Conservation (phyloP, 352 stramenopile genomes). For the Pythium sp. region DNA sequence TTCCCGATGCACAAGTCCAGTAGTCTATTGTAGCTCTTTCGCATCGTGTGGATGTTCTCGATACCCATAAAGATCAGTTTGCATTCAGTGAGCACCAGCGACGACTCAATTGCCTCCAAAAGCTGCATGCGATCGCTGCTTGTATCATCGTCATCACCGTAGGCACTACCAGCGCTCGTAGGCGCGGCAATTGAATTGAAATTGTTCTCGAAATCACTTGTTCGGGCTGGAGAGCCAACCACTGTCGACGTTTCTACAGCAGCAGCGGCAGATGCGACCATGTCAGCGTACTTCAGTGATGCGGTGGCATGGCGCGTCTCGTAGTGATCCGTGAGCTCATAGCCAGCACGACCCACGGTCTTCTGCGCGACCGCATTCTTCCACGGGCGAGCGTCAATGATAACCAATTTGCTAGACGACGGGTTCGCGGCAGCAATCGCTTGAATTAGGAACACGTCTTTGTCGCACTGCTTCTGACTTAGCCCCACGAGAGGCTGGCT, state of each 20-base stretch:
- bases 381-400: conserved; percentile 88
- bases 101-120: conserved; percentile 43
- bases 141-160: conserved; percentile 26
- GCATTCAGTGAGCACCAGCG: conserved; percentile 73
- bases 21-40: conserved; percentile 80
- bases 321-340: conserved; percentile 86
- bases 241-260: conserved; percentile 21
- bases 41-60: conserved; percentile 92
- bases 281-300: conserved; percentile 63
- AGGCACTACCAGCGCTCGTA: conserved; percentile 11
- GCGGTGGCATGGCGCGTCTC: conserved; percentile 60
- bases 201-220: conserved; percentile 8
- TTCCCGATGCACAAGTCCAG: conserved; percentile 64
- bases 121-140: conserved; percentile 22
- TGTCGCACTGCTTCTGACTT: conserved; percentile 77
- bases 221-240: conserved; percentile 17
- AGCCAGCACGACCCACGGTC: conserved; percentile 83
- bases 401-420: conserved; percentile 79
- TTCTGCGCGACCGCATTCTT: conserved; percentile 91
- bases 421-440: conserved; percentile 74
- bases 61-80: conserved; percentile 90
- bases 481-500: conserved; percentile 84
- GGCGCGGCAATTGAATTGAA: conserved; percentile 11
- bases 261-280: conserved; percentile 36
- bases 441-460: conserved; percentile 83